Percentiles rank a stretch among this genome's conserved stretches.
phyloP scores from a whole-genome alignment of 139 green algal genomes.

The Klebsormidium nitens region DNA sequence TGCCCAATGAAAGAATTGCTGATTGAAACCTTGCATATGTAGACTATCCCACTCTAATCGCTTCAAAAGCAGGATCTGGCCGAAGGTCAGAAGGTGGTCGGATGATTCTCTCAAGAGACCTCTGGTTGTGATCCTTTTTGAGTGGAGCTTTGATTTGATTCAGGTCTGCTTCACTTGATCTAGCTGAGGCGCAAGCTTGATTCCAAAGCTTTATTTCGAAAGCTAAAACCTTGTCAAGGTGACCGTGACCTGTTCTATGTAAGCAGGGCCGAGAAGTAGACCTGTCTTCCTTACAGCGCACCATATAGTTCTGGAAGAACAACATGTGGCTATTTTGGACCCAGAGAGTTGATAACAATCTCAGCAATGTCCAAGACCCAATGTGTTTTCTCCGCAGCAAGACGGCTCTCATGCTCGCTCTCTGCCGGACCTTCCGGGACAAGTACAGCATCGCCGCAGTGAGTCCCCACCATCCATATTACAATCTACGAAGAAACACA shows the following conservation, averaged over 20 bases:
- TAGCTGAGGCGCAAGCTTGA: no score
- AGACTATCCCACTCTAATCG: no score
- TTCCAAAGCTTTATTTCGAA: background rate
- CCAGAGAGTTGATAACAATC: background rate
- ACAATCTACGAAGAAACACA: background rate
- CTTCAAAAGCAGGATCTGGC: no score
- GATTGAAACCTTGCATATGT: no score
- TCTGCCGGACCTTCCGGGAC: slow-evolving; percentile 40
- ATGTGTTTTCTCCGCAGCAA: slow-evolving; percentile 22
- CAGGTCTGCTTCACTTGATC: no score
- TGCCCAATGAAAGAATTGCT: background rate
- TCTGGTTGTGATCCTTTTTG: no score
- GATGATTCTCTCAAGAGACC: no score
- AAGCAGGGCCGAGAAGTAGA: background rate
- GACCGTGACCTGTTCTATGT: background rate
- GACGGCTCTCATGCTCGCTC: slow-evolving; percentile 44
- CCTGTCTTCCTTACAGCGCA: background rate
- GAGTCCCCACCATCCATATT: background rate
- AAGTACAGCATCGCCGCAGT: slow-evolving; percentile 43
- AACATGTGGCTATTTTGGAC: no score
- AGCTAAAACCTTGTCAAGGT: background rate
- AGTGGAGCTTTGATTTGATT: no score
- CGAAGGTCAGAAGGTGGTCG: no score
- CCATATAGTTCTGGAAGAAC: background rate
- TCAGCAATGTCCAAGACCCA: background rate